Evolutionary conservation across 2,329 filamentous ascomycete species (phyloP).

Genomic region (Venturiaceae sp.): DNA sequence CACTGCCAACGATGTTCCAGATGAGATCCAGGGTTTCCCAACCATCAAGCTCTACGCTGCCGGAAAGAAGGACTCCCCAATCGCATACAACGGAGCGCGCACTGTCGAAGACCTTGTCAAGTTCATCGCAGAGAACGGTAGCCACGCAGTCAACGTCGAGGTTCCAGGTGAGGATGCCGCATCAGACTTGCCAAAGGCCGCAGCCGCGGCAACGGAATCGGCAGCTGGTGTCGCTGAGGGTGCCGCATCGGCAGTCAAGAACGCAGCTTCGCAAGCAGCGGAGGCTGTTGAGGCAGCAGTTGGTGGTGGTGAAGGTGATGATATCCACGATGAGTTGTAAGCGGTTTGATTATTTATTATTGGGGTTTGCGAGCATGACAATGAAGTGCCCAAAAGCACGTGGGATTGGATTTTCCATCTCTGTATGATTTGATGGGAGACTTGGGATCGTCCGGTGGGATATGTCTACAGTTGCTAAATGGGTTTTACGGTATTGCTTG

Average conservation of each 20-base stretch:
- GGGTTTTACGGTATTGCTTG: neutral
- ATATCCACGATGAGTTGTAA: constrained; percentile 67
- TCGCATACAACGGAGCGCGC: constrained; percentile 81
- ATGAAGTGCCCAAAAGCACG: neutral
- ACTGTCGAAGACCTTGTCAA: constrained; percentile 84
- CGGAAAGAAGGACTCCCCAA: constrained; percentile 71
- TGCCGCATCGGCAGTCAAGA: constrained; percentile 24
- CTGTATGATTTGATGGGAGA: neutral
- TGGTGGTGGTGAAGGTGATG: constrained; percentile 19
- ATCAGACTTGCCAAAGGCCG: constrained; percentile 13
- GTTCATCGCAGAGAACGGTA: constrained; percentile 94
- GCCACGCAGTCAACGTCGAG: constrained; percentile 41
- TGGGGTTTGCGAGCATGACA: neutral
- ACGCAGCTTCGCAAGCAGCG: constrained; percentile 22
- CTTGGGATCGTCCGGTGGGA: neutral
- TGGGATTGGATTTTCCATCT: constrained; percentile 2
- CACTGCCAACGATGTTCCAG: constrained; percentile 90
- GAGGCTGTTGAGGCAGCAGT: constrained; percentile 17
- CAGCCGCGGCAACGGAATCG: constrained; percentile 15
- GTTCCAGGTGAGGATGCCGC: neutral
- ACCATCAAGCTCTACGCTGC: constrained; percentile 98
- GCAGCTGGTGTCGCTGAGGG: constrained; percentile 1
- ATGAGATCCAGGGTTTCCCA: constrained; percentile 95
- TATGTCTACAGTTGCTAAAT: neutral
- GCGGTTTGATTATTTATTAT: neutral